A percentile compares a stretch with the other conserved stretches of the same genome.
Evolutionary conservation across 1,284 basidiomycete species (phyloP).

Genomic region (Rugosomyces carneus): DNA sequence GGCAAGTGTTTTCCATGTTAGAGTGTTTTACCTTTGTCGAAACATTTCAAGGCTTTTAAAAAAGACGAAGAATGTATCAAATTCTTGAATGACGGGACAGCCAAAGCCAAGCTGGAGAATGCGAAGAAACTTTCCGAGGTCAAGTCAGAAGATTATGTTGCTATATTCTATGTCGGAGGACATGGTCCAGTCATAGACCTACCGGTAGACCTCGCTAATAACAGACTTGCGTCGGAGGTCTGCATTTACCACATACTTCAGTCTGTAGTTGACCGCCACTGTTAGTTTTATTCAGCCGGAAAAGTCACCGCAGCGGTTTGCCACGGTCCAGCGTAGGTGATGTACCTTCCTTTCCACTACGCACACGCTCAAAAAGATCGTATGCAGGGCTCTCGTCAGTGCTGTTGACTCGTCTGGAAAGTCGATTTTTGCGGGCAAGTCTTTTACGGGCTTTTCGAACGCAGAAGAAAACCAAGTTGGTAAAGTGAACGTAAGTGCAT

Average conservation of each 20-base stretch:
- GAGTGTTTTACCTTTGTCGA: not conserved
- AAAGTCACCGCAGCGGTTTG: slow-evolving; percentile 69
- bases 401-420: slow-evolving; percentile 49
- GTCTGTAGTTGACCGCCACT: not conserved
- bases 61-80: slow-evolving; percentile 55
- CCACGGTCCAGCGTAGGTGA: slow-evolving; percentile 58
- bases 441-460: slow-evolving; percentile 68
- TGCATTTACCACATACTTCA: not conserved
- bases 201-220: slow-evolving; percentile 50
- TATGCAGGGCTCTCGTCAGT: slow-evolving; percentile 42
- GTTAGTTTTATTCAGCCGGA: slow-evolving; percentile 50
- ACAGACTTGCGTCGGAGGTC: slow-evolving; percentile 52
- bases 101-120: slow-evolving; percentile 49
- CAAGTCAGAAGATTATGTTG: slow-evolving; percentile 55
- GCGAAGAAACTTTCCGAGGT: slow-evolving; percentile 28
- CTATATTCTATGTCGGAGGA: slow-evolving; percentile 75
- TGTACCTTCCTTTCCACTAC: not conserved
- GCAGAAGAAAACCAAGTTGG: slow-evolving; percentile 53
- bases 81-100: slow-evolving; percentile 59
- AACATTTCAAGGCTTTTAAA: slow-evolving; percentile 40
- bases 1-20: slow-evolving; percentile 24
- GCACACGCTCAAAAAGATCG: not conserved
- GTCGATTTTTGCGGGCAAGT: slow-evolving; percentile 58
- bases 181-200: slow-evolving; percentile 72
- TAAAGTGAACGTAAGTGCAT: slow-evolving; percentile 31